Percentiles rank a stretch among this genome's conserved stretches.
Evolutionary conservation across 352 stramenopile species (phyloP).

Genomic region (Pythium scleroteichum): DNA sequence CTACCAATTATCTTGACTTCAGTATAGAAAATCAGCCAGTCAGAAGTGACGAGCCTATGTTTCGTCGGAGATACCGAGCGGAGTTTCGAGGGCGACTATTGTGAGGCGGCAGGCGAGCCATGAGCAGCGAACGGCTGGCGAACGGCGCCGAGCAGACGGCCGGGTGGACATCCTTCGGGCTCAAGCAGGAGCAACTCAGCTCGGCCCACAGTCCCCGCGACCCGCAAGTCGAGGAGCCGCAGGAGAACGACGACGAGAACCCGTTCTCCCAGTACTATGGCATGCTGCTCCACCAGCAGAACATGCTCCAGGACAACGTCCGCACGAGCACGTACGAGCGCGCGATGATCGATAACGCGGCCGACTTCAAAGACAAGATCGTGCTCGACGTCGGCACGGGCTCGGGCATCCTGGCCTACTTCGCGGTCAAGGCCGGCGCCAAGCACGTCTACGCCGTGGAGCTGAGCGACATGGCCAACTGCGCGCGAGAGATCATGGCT

Average conservation of each 20-base stretch:
- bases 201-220: background rate
- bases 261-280: slow-evolving; percentile 95
- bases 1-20: slow-evolving; percentile 21
- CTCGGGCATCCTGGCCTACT: slow-evolving; percentile 98
- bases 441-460: slow-evolving; percentile 94
- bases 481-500: slow-evolving; percentile 92
- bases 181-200: slow-evolving; percentile 34
- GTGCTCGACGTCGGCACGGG: slow-evolving; percentile 99
- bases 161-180: slow-evolving; percentile 32
- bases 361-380: slow-evolving; percentile 96
- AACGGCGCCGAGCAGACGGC: slow-evolving; percentile 30
- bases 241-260: slow-evolving; percentile 63
- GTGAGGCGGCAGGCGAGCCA: too few relatives aligned
- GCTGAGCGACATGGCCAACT: slow-evolving; percentile 98
- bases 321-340: slow-evolving; percentile 98
- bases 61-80: too few relatives aligned
- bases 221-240: background rate
- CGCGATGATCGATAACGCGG: slow-evolving; percentile 96
- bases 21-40: slow-evolving; percentile 10
- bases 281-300: slow-evolving; percentile 98
- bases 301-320: slow-evolving; percentile 99
- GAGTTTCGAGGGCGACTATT: too few relatives aligned
- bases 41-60: background rate
- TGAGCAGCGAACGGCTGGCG: slow-evolving; percentile 24
- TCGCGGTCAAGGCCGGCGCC: slow-evolving; percentile 97